Base-by-base conservation (phyloP, 2,329 filamentous ascomycete genomes). In the Bipolaris zeicola region DNA sequence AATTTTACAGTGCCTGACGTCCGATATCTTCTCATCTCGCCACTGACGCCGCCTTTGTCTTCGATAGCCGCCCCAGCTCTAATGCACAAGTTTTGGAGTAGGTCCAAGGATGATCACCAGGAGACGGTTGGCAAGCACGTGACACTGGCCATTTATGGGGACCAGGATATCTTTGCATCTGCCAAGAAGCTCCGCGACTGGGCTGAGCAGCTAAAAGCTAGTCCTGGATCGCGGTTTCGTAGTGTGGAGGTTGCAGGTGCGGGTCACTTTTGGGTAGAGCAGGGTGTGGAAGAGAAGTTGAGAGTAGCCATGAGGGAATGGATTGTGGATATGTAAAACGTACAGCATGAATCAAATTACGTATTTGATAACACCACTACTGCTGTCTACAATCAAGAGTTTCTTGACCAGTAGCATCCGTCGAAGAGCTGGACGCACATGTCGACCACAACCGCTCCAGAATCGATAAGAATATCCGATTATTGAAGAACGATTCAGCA, bases 71-170 rank as follows among this genome's bases (percentile, higher is more conserved):
- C 76, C 7, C 68, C 74, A 11, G 63, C 69, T 1, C 51, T 77
- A 14, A 68, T 63, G 3, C 60, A 57, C 18, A 70, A 62, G 33
- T 65, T 73, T 28, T 75, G 72, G 72, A 64, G 50, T 31, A 65
- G 57, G 20, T 49, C 61, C 16, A 57, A 50, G 2, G 59, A 62
- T 24, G 45, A 49, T 1, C 7, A 52, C 13, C 50, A 52, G 4
- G 64, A 72, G 10, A 51, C 62, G 10, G 52, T 75, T 36, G 67
- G 64, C 5, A 68, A 64, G 36, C 63, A 71, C 45, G 50, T 51
- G 5, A 89, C 89, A 0, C 73, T 96, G 33, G 87, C 86, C 0
- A 75, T 96, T 0, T 96, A 88, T 68, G 94, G 93, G 1, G 85
- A 88, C 48, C 80, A 83, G 3, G 93, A 98, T 73, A 77, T 82